phyloP scores from a whole-genome alignment of 495 filamentous ascomycete genomes.

The Penicillium paxilli region DNA sequence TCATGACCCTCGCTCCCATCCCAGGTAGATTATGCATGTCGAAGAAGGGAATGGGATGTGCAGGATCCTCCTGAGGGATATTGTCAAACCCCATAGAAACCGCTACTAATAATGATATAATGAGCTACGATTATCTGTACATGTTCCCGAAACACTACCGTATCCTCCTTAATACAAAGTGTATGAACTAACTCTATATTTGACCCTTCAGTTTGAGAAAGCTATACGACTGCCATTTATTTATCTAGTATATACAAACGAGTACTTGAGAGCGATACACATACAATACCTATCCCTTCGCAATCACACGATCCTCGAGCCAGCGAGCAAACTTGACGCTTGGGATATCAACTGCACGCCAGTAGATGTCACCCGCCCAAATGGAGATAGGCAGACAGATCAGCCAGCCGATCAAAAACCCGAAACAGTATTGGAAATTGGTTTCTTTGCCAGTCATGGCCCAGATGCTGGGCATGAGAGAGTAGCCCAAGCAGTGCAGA shows the following conservation, averaged over 20 bases:
- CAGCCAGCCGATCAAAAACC: slow-evolving; percentile 50
- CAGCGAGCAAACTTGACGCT: slow-evolving; percentile 56
- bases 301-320: slow-evolving; percentile 44
- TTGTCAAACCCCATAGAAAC: too few species aligned
- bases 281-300: slow-evolving; percentile 11
- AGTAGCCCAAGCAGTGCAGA: slow-evolving; percentile 48
- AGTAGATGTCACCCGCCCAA: slow-evolving; percentile 60
- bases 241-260: background rate
- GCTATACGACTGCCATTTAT: too few species aligned
- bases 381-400: slow-evolving; percentile 53
- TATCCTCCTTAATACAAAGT: too few species aligned
- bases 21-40: too few species aligned
- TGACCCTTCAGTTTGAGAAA: too few species aligned
- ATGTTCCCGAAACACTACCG: too few species aligned
- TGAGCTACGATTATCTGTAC: too few species aligned
- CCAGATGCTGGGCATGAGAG: slow-evolving; percentile 54
- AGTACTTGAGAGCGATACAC: background rate
- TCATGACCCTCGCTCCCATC: too few species aligned
- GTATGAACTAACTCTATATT: too few species aligned
- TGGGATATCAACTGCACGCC: slow-evolving; percentile 57
- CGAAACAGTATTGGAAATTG: slow-evolving; percentile 50
- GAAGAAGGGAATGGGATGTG: too few species aligned
- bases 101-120: background rate
- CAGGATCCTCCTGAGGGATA: too few species aligned
- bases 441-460: slow-evolving; percentile 52